Conservation (phyloP, 306 rosid genomes). For the Cicer judaicum region DNA sequence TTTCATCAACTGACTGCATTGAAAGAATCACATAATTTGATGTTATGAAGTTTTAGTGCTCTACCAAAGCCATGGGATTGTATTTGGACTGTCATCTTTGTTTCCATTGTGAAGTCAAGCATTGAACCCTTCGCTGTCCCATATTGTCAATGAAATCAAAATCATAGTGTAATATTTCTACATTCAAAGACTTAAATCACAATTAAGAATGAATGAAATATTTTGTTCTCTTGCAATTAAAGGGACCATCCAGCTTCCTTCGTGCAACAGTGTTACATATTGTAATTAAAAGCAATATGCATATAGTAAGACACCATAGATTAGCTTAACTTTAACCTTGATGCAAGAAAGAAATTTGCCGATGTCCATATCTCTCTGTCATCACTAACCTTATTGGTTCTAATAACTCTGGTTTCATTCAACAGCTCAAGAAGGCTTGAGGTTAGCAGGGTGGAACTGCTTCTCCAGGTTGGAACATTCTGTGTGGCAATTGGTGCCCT, state of each 20-base stretch:
- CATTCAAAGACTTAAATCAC: slow-evolving; percentile 16
- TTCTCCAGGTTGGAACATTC: slow-evolving; percentile 98
- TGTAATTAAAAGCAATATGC: slow-evolving; percentile 23
- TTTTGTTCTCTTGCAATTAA: slow-evolving; percentile 30
- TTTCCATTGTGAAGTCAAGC: slow-evolving; percentile 26
- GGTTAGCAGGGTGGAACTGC: slow-evolving; percentile 97
- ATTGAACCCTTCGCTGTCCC: not conserved
- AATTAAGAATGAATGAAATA: slow-evolving; percentile 40
- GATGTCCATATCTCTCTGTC: slow-evolving; percentile 34
- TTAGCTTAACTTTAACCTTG: slow-evolving; percentile 36
- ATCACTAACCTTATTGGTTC: slow-evolving; percentile 24
- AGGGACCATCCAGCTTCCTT: slow-evolving; percentile 22
- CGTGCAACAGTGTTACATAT: not conserved
- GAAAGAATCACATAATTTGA: slow-evolving; percentile 28
- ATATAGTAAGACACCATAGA: slow-evolving; percentile 10
- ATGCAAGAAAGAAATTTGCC: slow-evolving; percentile 8
- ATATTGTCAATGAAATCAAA: slow-evolving; percentile 7
- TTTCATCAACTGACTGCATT: slow-evolving; percentile 26
- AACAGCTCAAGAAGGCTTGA: slow-evolving; percentile 95
- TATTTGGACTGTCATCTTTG: slow-evolving; percentile 27
- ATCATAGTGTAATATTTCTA: slow-evolving; percentile 16
- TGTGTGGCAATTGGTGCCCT: slow-evolving; percentile 91
- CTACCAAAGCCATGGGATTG: slow-evolving; percentile 24
- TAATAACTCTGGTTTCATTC: slow-evolving; percentile 39
- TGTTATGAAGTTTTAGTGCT: slow-evolving; percentile 33